Evolutionary conservation across 768 basidiomycete species (phyloP), one percentile per base, ranked within the genome.

Genomic region (Cystobasidium onofrii): DNA sequence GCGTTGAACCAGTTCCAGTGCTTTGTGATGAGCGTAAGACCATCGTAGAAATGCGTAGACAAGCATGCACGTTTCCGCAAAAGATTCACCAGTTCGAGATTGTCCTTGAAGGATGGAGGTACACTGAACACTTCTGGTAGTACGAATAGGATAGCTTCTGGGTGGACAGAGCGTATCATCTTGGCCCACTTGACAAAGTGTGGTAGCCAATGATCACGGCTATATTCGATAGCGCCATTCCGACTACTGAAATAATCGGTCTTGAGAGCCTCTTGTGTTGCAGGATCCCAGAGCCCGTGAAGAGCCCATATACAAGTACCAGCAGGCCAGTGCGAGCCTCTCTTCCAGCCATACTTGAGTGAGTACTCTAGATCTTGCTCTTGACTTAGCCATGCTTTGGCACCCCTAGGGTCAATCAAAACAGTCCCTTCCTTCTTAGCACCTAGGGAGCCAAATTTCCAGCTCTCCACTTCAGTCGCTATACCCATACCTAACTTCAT

Each of bases 11-110:
- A 89, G 79, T 92, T 89, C 76, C 81, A 46, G n/a, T 23, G 34
- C 4, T 91, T 85, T 39, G 90, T 90, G n/a, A 98, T 84, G 50
- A 98, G 86, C 0, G 95, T 98, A 46, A 97, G 83, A 0, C 94
- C 94, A 77, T 98, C 94, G 78, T 97, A 98, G 80, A 92, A 98
- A 80, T 98, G 95, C 0, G 88, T 84, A 2, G 89, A 88, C 76
- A 90, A 89, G 36, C 85, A 88, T 1, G 89, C 87, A 1, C 93
- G 88, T 17, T 86, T 84, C 20, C 87, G 81, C 17, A 88, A 81
- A 10, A 73, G 73, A 0, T 76, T 69, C 31, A 18, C 25, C 20
- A 34, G 17, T 43, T 23, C 65, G 29, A 23, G 17, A 12, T 75
- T 70, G 54, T 77, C 76, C 25, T 54, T 67, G 17, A 73, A 62